These are phyloP conservation scores for Podospora pseudocomata DNA, from an alignment of 495 filamentous ascomycete species.

Conservation along the genomic window DNA sequence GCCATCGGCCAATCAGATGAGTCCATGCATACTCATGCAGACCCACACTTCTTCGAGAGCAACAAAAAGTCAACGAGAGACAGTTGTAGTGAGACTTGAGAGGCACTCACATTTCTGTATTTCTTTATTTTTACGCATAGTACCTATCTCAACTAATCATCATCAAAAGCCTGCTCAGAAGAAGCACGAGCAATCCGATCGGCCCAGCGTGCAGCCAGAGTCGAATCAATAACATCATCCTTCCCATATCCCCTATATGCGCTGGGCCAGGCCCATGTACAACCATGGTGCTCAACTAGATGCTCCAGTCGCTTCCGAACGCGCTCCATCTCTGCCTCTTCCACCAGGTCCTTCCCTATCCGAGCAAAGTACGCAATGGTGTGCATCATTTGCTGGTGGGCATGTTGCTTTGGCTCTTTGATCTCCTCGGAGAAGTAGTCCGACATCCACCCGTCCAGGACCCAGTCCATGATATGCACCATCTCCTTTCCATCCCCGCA, in stretches of 20 bases:
- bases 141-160: not conserved
- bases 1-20: not conserved
- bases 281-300: constrained; percentile 15
- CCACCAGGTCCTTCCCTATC: constrained; percentile 27
- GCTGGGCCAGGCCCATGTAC: constrained; percentile 27
- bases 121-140: constrained; percentile 4
- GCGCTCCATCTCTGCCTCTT: constrained; percentile 21
- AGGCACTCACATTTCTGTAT: not conserved
- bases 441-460: constrained; percentile 34
- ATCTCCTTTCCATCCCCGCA: constrained; percentile 35
- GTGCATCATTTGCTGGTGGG: constrained; percentile 29
- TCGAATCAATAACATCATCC: constrained; percentile 10
- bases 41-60: too few species aligned
- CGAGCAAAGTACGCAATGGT: constrained; percentile 36
- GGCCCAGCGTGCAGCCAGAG: constrained; percentile 13
- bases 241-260: not conserved
- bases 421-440: constrained; percentile 33
- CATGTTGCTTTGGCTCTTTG: constrained; percentile 26
- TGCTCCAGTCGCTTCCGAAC: constrained; percentile 26
- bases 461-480: constrained; percentile 39
- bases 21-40: too few species aligned
- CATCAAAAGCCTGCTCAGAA: not conserved
- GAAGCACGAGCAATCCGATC: not conserved
- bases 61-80: too few species aligned
- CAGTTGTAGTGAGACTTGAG: too few species aligned